Base-by-base conservation (phyloP, 1,284 basidiomycete species). In the Polyporus tsugae region DNA sequence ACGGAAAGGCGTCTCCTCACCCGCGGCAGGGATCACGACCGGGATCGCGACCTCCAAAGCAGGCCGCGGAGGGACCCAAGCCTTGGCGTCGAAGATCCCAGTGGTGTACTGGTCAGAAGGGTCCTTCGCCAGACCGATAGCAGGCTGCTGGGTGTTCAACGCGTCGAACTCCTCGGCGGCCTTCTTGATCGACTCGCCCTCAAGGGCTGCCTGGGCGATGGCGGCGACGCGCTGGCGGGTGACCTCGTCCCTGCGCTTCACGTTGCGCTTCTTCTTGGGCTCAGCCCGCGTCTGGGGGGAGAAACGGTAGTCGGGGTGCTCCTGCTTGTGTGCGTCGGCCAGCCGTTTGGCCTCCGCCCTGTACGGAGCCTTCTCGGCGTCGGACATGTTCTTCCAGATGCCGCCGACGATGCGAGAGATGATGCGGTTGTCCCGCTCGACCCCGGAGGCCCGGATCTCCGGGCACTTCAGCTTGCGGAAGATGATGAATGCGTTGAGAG, bases 401-500 rank as follows among this genome's bases (percentile, higher is more conserved):
- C 78, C 77, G 0, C 86, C 90, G 1, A 85, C 85, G 66, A 89
- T 85, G 60, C 85, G 81, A 2, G 87, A 89, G 69, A 91, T 83
- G 68, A 87, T 86, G 35, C 85, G 83, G 72, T 90, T 86, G 74
- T 91, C 85, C 17, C 80, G 79, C 73, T 89, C 86, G 44, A 86
- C 79, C 39, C 77, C 74, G 4, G 74, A 74, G 42, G 81, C 77
- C 71, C 83, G 84, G 66, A 84, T 78, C 72, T 86, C 81, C 42
- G 80, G 78, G 42, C 85, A 82, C 58, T 90, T 87, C 73, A 91
- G 87, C 73, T 87, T 90, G 39, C 95, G 88, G 79, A 93, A 96
- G 74, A 95, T 86, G 72, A 96, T 95, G 82, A 96, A 97, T 0
- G 94, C 91, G 77, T 96, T 96, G 25, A 90, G 86, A 0, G 95